Percentiles rank a stretch among this genome's conserved stretches.
phyloP scores from a whole-genome alignment of 1,284 basidiomycete genomes.

The Thelephora terrestris region DNA sequence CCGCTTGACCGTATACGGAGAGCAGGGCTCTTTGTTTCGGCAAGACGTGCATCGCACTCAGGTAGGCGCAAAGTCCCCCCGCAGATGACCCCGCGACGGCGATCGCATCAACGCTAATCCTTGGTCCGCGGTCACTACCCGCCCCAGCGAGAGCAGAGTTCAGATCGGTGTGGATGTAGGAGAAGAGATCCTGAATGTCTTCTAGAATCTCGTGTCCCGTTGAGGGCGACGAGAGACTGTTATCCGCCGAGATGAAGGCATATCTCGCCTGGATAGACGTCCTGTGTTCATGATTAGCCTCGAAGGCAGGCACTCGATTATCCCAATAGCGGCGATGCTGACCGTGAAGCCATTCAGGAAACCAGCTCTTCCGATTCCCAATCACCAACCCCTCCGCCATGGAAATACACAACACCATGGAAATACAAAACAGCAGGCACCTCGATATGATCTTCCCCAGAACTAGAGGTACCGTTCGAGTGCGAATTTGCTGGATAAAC shows the following conservation, averaged over 20 bases:
- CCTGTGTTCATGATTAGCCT: slow-evolving; percentile 12
- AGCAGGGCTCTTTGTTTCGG: slow-evolving; percentile 46
- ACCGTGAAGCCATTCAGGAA: slow-evolving; percentile 53
- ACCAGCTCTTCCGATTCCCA: slow-evolving; percentile 47
- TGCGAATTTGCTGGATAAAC: slow-evolving; percentile 12
- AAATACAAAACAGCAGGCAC: slow-evolving; percentile 44
- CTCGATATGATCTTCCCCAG: neutral
- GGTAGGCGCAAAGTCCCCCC: slow-evolving; percentile 51
- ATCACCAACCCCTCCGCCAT: slow-evolving; percentile 53
- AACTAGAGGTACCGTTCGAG: too few species aligned
- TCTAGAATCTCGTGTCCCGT: slow-evolving; percentile 47
- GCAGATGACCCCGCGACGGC: slow-evolving; percentile 50
- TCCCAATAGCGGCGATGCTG: slow-evolving; percentile 20
- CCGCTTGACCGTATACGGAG: slow-evolving; percentile 54
- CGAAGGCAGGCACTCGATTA: too few species aligned
- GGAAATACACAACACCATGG: slow-evolving; percentile 59
- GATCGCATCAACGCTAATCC: slow-evolving; percentile 34
- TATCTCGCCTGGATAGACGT: slow-evolving; percentile 33
- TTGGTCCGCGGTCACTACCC: slow-evolving; percentile 4
- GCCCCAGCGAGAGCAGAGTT: slow-evolving; percentile 12
- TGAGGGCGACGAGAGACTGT: slow-evolving; percentile 45
- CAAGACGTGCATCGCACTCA: slow-evolving; percentile 40
- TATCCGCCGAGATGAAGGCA: slow-evolving; percentile 52
- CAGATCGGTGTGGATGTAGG: slow-evolving; percentile 29
- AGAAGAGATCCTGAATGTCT: slow-evolving; percentile 45